Conservation (phyloP, 176 grass and related monocot genomes). For the Avena insularis region DNA sequence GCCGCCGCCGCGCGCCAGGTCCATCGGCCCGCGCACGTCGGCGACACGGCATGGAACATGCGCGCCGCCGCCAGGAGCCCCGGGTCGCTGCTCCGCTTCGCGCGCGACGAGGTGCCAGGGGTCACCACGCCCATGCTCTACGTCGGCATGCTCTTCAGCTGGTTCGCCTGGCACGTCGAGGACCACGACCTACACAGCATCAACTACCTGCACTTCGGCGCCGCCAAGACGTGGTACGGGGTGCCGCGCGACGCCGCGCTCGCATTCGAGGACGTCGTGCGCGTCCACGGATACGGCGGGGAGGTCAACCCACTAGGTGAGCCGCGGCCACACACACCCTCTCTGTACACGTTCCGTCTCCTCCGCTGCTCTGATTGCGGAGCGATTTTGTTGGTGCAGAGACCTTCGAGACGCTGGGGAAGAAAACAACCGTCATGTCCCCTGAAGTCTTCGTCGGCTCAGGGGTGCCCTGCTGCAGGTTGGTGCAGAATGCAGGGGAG, state of each 20-base stretch:
- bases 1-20: neutral
- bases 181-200: slow-evolving; percentile 94
- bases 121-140: slow-evolving; percentile 92
- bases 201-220: slow-evolving; percentile 89
- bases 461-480: slow-evolving; percentile 97
- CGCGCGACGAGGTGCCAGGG: slow-evolving; percentile 80
- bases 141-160: slow-evolving; percentile 88
- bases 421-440: slow-evolving; percentile 93
- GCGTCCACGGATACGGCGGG: slow-evolving; percentile 72
- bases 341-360: neutral
- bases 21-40: slow-evolving; percentile 49
- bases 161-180: slow-evolving; percentile 98
- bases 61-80: slow-evolving; percentile 61
- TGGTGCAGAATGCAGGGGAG: slow-evolving; percentile 97
- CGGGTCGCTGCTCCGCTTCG: slow-evolving; percentile 71
- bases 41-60: slow-evolving; percentile 93
- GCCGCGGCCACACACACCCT: neutral
- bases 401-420: slow-evolving; percentile 77
- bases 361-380: slow-evolving; percentile 2
- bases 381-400: slow-evolving; percentile 49
- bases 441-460: slow-evolving; percentile 79
- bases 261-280: slow-evolving; percentile 88
- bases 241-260: slow-evolving; percentile 80
- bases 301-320: slow-evolving; percentile 83
- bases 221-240: slow-evolving; percentile 87